Evolutionary conservation across 345 rosid genomes (phyloP), one percentile per base, ranked within the genome.

Genomic region (Corymbia maculata): DNA sequence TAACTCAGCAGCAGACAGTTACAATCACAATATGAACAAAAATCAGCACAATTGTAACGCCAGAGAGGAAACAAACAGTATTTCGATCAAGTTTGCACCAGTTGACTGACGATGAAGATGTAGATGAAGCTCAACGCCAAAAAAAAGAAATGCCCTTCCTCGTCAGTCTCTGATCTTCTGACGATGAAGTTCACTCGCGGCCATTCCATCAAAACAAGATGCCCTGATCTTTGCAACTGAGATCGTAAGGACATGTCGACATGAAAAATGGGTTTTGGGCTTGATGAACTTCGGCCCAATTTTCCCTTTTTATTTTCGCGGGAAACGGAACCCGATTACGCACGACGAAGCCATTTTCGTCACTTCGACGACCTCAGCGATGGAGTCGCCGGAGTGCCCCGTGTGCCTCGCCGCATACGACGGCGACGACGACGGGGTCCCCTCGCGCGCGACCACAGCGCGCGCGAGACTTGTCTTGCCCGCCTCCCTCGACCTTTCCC

Each of bases 391-490:
- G 42, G 99, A 96, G 89, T 97, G 99, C 85, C 99, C 99, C 52
- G 98, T 96, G 42, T 97, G 99, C 88, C 93, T 97, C 30, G 95
- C 95, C 52, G 61, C 91, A 45, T 97, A 95, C 93, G 94, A 94
- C 92, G 91, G 95, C 42, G 42, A 36, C 86, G 93, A 88, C 21
- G 80, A 50, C 90, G 87, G 96, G 9, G 91, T 95, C 49, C 98
- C 99, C 98, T 97, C 57, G 14, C 94, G 9, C 96, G 98, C 88
- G 99, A 99, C 7, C 99, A 97, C 90, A 90, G 96, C 30, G 91
- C 93, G 86, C 96, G 99, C 93, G 95, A 97, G 92, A 85, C 92
- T 36, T 97, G 99, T 85, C 92, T 97, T 26, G 85, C 61, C 9
- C 93, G 87, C 68, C 92, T 97, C 26, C 98, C 98, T 14, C 93